Evolutionary conservation across 805 yeast genomes (phyloP), one percentile per base, ranked within the genome.

Genomic region (Nakazawaea ernobii): DNA sequence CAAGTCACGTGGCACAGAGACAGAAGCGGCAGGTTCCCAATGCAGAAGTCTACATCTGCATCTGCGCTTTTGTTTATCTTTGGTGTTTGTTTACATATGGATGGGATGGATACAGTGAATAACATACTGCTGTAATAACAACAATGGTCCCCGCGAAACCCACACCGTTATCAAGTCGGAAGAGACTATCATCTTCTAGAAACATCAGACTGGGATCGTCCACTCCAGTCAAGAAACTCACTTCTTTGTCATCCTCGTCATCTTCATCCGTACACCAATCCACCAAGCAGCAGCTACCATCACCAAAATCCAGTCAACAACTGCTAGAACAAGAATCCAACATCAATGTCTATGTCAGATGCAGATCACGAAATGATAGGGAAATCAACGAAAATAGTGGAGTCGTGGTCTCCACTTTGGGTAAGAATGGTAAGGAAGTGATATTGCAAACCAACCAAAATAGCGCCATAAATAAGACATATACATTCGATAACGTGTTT

Each of bases 401-500:
- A 6, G 84, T 80, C 1, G 81, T 80, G 6, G 82, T 81, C 2
- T 74, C 79, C 14, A 75, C 79, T 10, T 65, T 71, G 0, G 74
- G 74, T 38, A 66, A 66, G 14, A 66, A 68, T 28, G 75, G 75
- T 3, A 66, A 68, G 41, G 82, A 77, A 52, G 74, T 80, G 7
- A 61, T 75, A 0, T 65, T 80, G 14, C 70, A 73, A 39, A 67
- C 76, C 1, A 71, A 71, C 3, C 65, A 68, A 6, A 55, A 56
- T 50, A 55, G 55, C 35, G 54, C 58, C 44, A 55, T 57, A 11
- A 54, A 53, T 48, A 83, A 80, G 59, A 77, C 84, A 1, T 90
- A 84, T 61, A 69, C 75, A 7, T 84, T 89, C 43, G 96, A 89
- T 61, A 81, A 79, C 46, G 94, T 86, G 0, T 88, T 84, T 63